Conservation (phyloP, 371 early-diverging fungal species). For the Smittium culicis region DNA sequence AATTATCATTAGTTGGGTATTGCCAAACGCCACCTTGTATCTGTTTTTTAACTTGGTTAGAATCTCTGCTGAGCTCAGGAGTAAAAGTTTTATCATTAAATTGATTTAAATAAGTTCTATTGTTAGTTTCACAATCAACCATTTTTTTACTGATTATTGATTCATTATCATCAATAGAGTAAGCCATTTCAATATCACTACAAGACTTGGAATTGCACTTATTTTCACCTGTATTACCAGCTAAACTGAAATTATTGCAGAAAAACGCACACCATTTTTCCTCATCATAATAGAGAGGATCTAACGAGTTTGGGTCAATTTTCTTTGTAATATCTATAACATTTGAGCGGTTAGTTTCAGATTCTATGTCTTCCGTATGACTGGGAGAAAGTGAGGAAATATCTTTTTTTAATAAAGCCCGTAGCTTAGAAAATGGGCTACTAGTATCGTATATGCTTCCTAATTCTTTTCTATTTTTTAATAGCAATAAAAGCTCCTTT, state of each 20-base stretch:
- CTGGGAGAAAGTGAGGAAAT: not conserved
- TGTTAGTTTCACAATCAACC: not conserved
- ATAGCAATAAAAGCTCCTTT: conserved; percentile 18
- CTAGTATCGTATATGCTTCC: not conserved
- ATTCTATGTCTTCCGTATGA: not conserved
- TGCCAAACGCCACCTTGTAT: not conserved
- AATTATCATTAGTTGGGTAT: not conserved
- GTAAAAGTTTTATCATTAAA: not conserved
- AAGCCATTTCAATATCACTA: not conserved
- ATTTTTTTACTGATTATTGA: not conserved
- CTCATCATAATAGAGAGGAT: conserved; percentile 32
- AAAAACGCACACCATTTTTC: conserved; percentile 14
- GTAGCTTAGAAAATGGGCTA: not conserved
- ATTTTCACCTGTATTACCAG: not conserved
- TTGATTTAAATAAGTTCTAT: no score
- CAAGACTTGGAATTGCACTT: not conserved
- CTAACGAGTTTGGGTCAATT: conserved; percentile 29
- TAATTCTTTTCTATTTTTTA: not conserved
- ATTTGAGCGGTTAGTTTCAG: not conserved
- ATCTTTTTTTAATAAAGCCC: not conserved
- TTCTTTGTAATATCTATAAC: conserved; percentile 10
- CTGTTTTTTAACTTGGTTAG: not conserved
- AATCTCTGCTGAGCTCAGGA: not conserved
- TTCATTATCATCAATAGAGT: no score
- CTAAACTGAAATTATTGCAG: not conserved